Base-by-base conservation (phyloP, 2,329 filamentous ascomycete species). In the Sporothrix pseudoabietina region DNA sequence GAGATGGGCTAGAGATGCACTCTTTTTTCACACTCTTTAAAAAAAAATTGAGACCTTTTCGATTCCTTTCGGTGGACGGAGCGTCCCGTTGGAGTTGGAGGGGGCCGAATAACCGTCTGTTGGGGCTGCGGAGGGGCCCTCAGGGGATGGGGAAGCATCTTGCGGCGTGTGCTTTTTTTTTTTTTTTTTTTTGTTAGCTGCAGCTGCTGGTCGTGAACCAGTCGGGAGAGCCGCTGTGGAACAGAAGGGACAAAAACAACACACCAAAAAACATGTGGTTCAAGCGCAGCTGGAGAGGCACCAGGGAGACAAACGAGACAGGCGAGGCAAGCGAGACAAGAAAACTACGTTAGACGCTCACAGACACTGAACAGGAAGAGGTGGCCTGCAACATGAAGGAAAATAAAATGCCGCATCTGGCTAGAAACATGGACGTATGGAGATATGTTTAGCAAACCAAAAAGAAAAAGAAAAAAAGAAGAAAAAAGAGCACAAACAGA, bases 201-300 rank as follows among this genome's bases (percentile, higher is more conserved):
- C 52, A 55, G n/a, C 52, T 55, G 22, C 30, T 52, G 9, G 52
- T 30, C 52, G 2, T 55, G 22, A 26, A 19, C 63, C 63, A 68
- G 63, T 68, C 41, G 44, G 63, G 44, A 49, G 63, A 52, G 63
- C 63, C 63, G 63, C 63, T 68, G 63, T 52, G 41, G 63, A 68
- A 32, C 22, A 68, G 14, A 49, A 47, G 4, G 32, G 44, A 22
- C 12, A 63, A 41, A 63, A 63, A 63, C 30, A 39, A 14, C 32
- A 16, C 4, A 4, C 4, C 9, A 35, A 32, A 49, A 39, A 44
- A 49, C 59, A 63, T n/a, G n/a, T 63, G 59, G 59, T 26, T 26
- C 35, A 39, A 41, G 32, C 35, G 30, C 35, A 63, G 59, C 35
- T 59, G 55, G 55, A 19, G 44, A 49, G 44, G 44, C 44, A 49